These are phyloP conservation scores for Cyclocybe cylindracea DNA, from an alignment of 768 basidiomycete species.

Conservation along the genomic window DNA sequence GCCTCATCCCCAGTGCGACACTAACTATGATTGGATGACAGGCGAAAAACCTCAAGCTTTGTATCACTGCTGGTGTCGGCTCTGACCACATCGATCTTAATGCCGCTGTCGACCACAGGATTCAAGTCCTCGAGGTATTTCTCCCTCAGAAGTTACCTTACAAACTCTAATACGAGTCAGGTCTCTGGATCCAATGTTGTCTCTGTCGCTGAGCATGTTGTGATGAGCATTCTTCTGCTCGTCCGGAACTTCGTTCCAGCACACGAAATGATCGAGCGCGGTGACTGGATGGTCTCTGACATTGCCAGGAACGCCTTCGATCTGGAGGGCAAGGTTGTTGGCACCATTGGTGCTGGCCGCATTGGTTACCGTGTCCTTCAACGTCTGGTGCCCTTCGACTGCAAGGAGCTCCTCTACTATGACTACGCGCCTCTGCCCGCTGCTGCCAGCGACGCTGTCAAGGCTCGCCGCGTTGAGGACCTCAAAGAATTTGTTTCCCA, in stretches of 20 bases:
- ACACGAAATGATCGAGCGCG: conserved; percentile 86
- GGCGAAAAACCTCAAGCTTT: conserved; percentile 89
- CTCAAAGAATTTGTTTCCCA: conserved; percentile 62
- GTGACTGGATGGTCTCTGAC: conserved; percentile 87
- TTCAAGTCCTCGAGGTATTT: conserved; percentile 74
- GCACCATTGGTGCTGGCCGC: conserved; percentile 79
- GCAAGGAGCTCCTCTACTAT: conserved; percentile 89
- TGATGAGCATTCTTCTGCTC: conserved; percentile 88
- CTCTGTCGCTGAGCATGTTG: conserved; percentile 88
- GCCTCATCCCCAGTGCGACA: neutral
- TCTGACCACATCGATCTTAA: conserved; percentile 91
- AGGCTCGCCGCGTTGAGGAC: conserved; percentile 74
- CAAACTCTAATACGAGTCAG: conserved; percentile 24
- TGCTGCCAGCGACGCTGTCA: conserved; percentile 66
- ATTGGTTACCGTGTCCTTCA: conserved; percentile 90
- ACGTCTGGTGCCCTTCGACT: conserved; percentile 79
- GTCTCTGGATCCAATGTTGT: conserved; percentile 90
- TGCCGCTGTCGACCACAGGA: conserved; percentile 76
- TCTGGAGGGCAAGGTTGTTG: conserved; percentile 88
- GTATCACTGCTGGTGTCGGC: conserved; percentile 89
- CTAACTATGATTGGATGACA: conserved; percentile 24
- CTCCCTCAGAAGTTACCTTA: neutral
- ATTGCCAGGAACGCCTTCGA: conserved; percentile 85
- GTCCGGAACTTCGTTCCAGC: conserved; percentile 90
- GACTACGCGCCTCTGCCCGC: conserved; percentile 77